Percentiles rank a stretch among this genome's conserved stretches.
Evolutionary conservation across 139 green algal genomes (phyloP).

Genomic region (Chlorella sp.): DNA sequence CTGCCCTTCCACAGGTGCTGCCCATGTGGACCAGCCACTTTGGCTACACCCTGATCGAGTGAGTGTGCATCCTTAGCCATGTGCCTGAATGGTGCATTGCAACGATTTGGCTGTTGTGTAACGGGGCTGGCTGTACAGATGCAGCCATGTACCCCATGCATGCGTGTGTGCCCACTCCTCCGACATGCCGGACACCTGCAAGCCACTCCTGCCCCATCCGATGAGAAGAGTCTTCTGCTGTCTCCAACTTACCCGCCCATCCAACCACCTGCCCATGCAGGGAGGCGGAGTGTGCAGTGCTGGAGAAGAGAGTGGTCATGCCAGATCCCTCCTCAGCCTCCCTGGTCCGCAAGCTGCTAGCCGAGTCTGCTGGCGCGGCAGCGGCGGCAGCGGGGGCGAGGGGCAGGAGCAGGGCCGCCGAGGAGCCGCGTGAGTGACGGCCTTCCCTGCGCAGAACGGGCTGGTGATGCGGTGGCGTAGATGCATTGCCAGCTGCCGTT

Average conservation of each 20-base stretch:
- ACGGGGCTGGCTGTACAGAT: too few relatives aligned
- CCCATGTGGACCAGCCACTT: slow-evolving; percentile 75
- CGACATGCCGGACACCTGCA: too few relatives aligned
- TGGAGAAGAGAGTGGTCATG: slow-evolving; percentile 31
- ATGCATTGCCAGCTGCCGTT: too few relatives aligned
- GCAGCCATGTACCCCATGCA: too few relatives aligned
- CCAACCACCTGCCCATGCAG: neutral
- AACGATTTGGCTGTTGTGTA: too few relatives aligned
- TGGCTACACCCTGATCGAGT: slow-evolving; percentile 54
- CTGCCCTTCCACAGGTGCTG: slow-evolving; percentile 36
- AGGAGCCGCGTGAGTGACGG: neutral
- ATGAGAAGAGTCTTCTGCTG: too few relatives aligned
- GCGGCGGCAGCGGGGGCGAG: neutral
- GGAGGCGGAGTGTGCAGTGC: neutral
- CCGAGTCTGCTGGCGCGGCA: neutral
- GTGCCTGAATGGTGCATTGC: too few relatives aligned
- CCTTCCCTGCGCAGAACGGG: too few relatives aligned
- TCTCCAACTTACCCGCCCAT: too few relatives aligned
- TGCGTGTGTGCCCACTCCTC: too few relatives aligned
- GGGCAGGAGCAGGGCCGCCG: neutral
- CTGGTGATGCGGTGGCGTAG: neutral
- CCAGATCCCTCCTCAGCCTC: slow-evolving; percentile 20
- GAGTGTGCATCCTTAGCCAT: too few relatives aligned
- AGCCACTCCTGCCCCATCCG: too few relatives aligned
- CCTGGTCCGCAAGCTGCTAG: slow-evolving; percentile 15